Base-by-base conservation (phyloP, 768 basidiomycete genomes). In the Termitomyces sp. region DNA sequence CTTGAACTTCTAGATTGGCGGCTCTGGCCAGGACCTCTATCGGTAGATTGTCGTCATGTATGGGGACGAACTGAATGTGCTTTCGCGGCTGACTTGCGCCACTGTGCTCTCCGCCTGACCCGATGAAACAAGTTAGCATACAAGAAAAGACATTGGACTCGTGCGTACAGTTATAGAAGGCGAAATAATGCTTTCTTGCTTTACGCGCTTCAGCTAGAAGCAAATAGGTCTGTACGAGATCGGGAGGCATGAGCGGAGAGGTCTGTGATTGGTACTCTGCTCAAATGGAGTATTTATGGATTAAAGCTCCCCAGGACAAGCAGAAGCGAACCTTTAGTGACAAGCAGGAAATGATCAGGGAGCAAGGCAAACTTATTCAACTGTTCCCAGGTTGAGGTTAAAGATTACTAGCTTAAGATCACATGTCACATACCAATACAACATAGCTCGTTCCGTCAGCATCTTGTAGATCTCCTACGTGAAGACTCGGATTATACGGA, bases 41-140 rank as follows among this genome's bases (percentile, higher is more conserved):
- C 0, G 94, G 94, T 14, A 90, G 88, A 1, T 84, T 88, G 35
- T 80, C 79, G 32, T 76, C 73, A 10, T 79, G 79, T 17, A 83
- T 66, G 34, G 91, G 86, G 34, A 95, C 70, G 60, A 95, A 86
- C 68, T 96, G 94, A n/a, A 95, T 61, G 67, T 97, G 94, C 65
- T 95, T 93, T 72, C 95, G 93, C 2, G 80, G 76, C 71, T 97
- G 94, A 67, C 91, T 94, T 11, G 94, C 93, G 27, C 94, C 94
- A 56, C 89, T 91, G 53, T 77, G 75, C 28, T 82, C 76, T 6
- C 91, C 91, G 62, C 89, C 90, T 91, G 45, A 14, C 25, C 12
- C 23, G 30, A 41, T 12, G 25, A 41, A 47, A 25, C 23, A 7
- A 35, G 40, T 23, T 21, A 44, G 23, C 49, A 51, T 47, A 30